Base-by-base conservation (phyloP, 2,329 filamentous ascomycete species). In the Cladorrhinum sp. region DNA sequence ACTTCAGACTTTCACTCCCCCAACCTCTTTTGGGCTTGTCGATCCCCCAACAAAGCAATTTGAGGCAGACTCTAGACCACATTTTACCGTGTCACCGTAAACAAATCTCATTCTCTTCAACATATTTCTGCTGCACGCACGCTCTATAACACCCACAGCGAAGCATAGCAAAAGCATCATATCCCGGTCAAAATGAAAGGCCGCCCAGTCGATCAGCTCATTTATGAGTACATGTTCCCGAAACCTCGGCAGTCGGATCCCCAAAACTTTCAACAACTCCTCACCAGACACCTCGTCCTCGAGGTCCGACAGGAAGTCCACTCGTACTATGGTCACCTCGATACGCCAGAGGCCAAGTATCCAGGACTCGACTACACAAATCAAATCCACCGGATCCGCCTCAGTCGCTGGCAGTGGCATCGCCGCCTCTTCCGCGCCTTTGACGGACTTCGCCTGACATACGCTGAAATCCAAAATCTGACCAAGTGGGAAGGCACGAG, bases 401-500 rank as follows among this genome's bases (percentile, higher is more conserved):
- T 93, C 8, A 84, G 86, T 67, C 87, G 89, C 62, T 93, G 89
- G 79, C 84, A 82, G 16, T 91, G 90, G 84, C 90, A 93, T 73
- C 82, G 85, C 63, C 84, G 87, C 60, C 82, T 93, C 12, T 93
- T 93, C 73, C 84, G 86, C 45, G 88, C 89, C 25, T 92, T 93
- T 69, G 88, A 92, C 73, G 77, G 75, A 24, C 80, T 93, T 23
- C 81, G 81, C 49, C 79, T 93, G 41, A 93, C 90, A 7, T 77
- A 84, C 60, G 77, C 79, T 67, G 90, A 93, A 72, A 91, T 93
- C 66, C 80, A 85, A 57, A 79, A 80, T 53, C 78, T 93, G 71
- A 92, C 90, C 61, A 88, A 90, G 70, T 93, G 90, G 90, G 90
- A 93, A 76, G 90, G 90, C 60, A 93, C 90, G 9, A 86, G 87